A percentile compares a stretch with the other conserved stretches of the same genome.
These are phyloP conservation scores for Hibiscus mutabilis DNA, from an alignment of 345 rosid species.

Conservation along the genomic window DNA sequence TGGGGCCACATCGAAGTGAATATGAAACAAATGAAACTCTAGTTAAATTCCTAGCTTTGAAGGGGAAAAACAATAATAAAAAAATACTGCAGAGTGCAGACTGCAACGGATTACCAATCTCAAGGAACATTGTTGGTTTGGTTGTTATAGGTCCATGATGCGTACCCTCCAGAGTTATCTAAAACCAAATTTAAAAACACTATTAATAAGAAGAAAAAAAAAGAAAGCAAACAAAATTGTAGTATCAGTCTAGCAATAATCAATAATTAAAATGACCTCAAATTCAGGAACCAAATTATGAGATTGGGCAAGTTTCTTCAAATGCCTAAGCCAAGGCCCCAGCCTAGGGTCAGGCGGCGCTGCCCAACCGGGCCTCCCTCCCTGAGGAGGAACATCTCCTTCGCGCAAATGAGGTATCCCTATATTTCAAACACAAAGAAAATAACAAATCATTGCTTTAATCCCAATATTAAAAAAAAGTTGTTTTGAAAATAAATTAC, in stretches of 20 bases:
- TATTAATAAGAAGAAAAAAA: background rate
- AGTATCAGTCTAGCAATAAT: background rate
- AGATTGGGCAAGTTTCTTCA: constrained; percentile 61
- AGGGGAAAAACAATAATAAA: background rate
- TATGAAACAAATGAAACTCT: background rate
- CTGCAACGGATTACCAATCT: constrained; percentile 47
- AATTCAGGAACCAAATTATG: constrained; percentile 82
- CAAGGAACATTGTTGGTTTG: constrained; percentile 83
- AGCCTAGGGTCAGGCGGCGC: constrained; percentile 78
- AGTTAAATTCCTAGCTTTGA: background rate
- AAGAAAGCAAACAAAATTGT: background rate
- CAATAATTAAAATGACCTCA: constrained; percentile 44
- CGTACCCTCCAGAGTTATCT: constrained; percentile 92
- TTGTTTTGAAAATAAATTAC: constrained; percentile 20
- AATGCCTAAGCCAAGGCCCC: constrained; percentile 81
- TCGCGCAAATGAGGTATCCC: constrained; percentile 84
- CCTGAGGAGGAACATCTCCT: constrained; percentile 77
- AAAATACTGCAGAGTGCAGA: background rate
- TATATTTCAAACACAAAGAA: constrained; percentile 13
- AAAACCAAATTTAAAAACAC: constrained; percentile 12
- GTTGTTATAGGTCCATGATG: constrained; percentile 88
- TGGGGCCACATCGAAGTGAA: background rate
- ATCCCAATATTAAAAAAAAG: background rate
- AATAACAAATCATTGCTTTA: background rate
- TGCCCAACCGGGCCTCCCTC: constrained; percentile 93